phyloP scores from a whole-genome alignment of 1,139 yeast genomes.

The Kodamaea fungicola region DNA sequence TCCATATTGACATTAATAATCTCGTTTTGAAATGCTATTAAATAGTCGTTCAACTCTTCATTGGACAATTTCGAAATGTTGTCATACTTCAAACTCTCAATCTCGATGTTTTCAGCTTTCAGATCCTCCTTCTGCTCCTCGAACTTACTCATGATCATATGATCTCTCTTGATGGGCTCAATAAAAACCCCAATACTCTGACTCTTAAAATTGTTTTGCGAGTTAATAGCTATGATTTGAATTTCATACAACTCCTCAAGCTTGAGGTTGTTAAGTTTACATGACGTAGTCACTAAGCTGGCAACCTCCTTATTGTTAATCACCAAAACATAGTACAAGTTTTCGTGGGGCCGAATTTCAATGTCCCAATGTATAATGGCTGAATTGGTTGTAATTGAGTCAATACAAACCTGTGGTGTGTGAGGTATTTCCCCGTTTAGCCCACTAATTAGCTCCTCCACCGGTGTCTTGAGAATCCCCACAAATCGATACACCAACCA shows the following conservation, averaged over 20 bases:
- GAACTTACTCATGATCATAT: neutral
- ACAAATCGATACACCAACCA: constrained; percentile 43
- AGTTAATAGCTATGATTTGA: constrained; percentile 39
- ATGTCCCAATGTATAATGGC: constrained; percentile 46
- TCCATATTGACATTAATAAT: constrained; percentile 25
- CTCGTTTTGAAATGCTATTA: constrained; percentile 29
- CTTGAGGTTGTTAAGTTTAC: constrained; percentile 33
- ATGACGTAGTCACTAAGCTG: constrained; percentile 34
- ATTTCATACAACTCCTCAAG: constrained; percentile 31
- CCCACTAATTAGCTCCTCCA: constrained; percentile 33
- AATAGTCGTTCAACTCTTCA: constrained; percentile 18
- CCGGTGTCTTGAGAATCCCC: constrained; percentile 35
- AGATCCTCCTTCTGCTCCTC: neutral
- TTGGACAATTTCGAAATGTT: constrained; percentile 8
- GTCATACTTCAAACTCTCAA: constrained; percentile 2
- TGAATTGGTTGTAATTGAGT: constrained; percentile 27
- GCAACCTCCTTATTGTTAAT: constrained; percentile 40
- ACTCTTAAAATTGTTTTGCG: constrained; percentile 34
- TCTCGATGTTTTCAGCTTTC: neutral
- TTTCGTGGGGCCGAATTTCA: constrained; percentile 28
- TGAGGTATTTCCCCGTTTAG: constrained; percentile 43
- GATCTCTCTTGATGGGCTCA: constrained; percentile 4
- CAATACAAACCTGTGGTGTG: constrained; percentile 39
- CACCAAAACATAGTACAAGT: constrained; percentile 32
- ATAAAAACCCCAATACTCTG: constrained; percentile 33